These are phyloP conservation scores for Suhomyces wounanorum DNA, from an alignment of 1,139 yeast species.

Conservation along the genomic window DNA sequence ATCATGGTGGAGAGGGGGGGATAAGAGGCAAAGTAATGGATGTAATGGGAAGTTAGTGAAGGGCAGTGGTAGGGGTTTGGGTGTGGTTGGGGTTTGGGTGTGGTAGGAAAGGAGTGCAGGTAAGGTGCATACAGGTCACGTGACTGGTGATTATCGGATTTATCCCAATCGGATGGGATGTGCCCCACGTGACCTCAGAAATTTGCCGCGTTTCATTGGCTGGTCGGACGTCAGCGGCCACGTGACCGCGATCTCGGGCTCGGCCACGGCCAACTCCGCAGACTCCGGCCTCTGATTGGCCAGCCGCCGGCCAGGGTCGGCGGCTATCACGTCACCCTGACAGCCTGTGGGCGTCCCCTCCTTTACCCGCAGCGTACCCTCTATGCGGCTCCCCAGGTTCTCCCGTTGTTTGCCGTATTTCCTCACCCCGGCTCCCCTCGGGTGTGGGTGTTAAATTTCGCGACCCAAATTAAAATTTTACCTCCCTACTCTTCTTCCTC, in stretches of 20 bases:
- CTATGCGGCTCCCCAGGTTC: background rate
- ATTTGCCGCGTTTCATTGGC: background rate
- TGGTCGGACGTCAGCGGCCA: background rate
- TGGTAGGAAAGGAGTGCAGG: too few species aligned
- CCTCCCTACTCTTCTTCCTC: slow-evolving; percentile 13
- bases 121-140: too few species aligned
- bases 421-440: background rate
- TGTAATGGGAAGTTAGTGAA: too few species aligned
- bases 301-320: background rate
- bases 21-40: too few species aligned
- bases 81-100: too few species aligned
- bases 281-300: slow-evolving; percentile 9
- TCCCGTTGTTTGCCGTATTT: slow-evolving; percentile 1
- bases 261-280: slow-evolving; percentile 8
- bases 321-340: background rate
- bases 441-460: slow-evolving; percentile 4
- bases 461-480: slow-evolving; percentile 13
- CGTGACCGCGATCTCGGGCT: slow-evolving; percentile 9
- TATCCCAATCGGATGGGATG: background rate
- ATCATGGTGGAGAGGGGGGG: background rate
- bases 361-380: background rate
- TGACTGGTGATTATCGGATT: too few species aligned
- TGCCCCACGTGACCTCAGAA: background rate
- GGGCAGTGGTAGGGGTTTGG: too few species aligned
- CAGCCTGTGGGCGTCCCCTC: too few species aligned